Evolutionary conservation across 1,139 yeast genomes (phyloP).

Genomic region (Suhomyces taliae): DNA sequence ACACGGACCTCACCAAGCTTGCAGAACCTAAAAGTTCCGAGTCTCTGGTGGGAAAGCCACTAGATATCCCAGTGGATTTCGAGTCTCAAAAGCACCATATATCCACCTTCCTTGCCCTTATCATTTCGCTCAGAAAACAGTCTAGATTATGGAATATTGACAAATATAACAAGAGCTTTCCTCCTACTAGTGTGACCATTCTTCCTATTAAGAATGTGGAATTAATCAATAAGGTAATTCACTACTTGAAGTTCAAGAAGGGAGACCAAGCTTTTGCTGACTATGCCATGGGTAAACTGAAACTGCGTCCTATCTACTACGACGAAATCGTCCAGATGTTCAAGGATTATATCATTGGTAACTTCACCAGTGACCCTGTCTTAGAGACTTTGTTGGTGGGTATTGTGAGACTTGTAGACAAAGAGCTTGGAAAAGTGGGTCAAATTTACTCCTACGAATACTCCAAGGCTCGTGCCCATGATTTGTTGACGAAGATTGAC

Average conservation of each 20-base stretch:
- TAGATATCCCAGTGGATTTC: constrained; percentile 7
- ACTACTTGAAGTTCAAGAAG: constrained; percentile 27
- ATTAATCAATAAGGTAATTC: constrained; percentile 29
- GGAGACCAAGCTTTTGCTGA: constrained; percentile 24
- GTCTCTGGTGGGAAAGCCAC: constrained; percentile 19
- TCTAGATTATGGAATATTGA: constrained; percentile 45
- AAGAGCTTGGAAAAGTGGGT: constrained; percentile 15
- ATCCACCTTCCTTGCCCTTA: constrained; percentile 43
- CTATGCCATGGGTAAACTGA: constrained; percentile 9
- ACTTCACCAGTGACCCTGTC: constrained; percentile 41
- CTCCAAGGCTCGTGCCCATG: constrained; percentile 50
- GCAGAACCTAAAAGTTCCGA: constrained; percentile 23
- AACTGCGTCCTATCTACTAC: constrained; percentile 26
- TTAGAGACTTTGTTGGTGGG: constrained; percentile 36
- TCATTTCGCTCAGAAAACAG: constrained; percentile 49
- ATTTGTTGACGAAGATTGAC: constrained; percentile 34
- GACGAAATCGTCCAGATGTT: constrained; percentile 40
- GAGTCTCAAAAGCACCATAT: constrained; percentile 20
- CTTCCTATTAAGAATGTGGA: constrained; percentile 43
- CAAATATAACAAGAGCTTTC: constrained; percentile 28
- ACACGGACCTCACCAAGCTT: constrained; percentile 20
- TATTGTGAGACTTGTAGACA: constrained; percentile 37
- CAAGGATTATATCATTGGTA: constrained; percentile 52
- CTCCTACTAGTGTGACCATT: constrained; percentile 49
- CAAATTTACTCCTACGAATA: constrained; percentile 37